Base-by-base conservation (phyloP, 192 early-diverging fungal species). In the Linnemannia schmuckeri region DNA sequence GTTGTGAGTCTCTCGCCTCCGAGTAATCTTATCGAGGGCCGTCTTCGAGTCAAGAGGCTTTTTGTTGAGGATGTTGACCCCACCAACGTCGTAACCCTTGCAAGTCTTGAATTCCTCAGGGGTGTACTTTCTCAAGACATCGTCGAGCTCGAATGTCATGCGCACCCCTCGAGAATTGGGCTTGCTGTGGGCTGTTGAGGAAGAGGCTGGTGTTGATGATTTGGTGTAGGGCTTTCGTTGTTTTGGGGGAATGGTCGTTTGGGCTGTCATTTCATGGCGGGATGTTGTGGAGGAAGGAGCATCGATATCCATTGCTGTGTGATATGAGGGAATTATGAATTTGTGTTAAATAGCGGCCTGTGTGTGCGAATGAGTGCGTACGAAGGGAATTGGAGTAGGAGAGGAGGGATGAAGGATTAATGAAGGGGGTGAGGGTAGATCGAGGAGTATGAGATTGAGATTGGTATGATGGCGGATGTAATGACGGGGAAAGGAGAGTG, bases 41-140 rank as follows among this genome's bases (percentile, higher is more conserved):
- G 92, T 94, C 76, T 93, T 92, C 61, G 92, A 92, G 77, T 95
- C 94, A 27, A 95, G 83, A 66, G 93, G 94, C 76, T 91, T 93
- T 69, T 91, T 90, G 77, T 95, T 95, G 76, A 95, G 90, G 75
- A 95, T 94, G 74, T 95, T 95, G 57, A 95, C 92, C 10, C 94
- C 94, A 83, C 92, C 93, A 33, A 95, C 91, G 37, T 87, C 85
- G 38, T 81, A 87, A 5, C 79, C 79, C 66, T 87, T 70, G 30
- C 79, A 81, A 17, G 85, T 87, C 72, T 87, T 87, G 80, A 87
- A 87, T 68, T 81, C 76, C 41, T 87, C 85, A 4, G 85, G 80
- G 0, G 79, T 81, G 57, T 81, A 81, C 27, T 81, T 87, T 20
- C 85, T 72, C 30, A 81, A 33, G 35, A 87, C 79, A 75, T 81